phyloP scores from a whole-genome alignment of 2,329 filamentous ascomycete genomes.

The Chalaropsis ovoidea region DNA sequence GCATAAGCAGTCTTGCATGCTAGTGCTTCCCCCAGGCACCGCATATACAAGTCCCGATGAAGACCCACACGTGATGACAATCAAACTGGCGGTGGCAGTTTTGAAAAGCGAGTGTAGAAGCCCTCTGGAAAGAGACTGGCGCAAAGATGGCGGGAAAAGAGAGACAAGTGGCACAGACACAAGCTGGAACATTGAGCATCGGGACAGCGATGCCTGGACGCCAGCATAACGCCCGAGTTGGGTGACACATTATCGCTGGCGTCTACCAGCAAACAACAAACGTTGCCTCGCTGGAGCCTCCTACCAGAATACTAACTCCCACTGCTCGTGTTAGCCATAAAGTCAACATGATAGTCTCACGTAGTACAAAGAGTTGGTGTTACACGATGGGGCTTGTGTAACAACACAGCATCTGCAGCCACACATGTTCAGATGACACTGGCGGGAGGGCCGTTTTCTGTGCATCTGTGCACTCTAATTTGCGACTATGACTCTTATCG shows the following conservation, averaged over 20 bases:
- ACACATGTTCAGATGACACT: constrained; percentile 5
- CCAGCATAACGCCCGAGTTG: constrained; percentile 6
- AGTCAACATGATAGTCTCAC: not conserved
- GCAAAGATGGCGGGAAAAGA: not conserved
- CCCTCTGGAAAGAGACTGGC: not conserved
- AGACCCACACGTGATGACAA: not conserved
- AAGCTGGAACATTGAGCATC: not conserved
- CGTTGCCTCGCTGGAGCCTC: not conserved
- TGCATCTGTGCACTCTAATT: not conserved
- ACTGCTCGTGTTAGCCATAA: no score
- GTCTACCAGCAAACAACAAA: not conserved
- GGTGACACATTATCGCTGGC: not conserved
- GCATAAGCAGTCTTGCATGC: not conserved
- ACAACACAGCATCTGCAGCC: constrained; percentile 3
- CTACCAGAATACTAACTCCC: no score
- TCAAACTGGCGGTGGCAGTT: not conserved
- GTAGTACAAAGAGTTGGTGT: not conserved
- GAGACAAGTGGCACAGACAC: constrained; percentile 1
- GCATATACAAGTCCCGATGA: constrained; percentile 9
- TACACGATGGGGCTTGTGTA: constrained; percentile 3
- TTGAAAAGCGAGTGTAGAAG: not conserved
- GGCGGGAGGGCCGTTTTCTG: not conserved
- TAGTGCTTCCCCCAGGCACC: not conserved
- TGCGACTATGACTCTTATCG: not conserved
- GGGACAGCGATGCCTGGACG: constrained; percentile 3